Evolutionary conservation across 2,329 filamentous ascomycete genomes (phyloP), one percentile per base, ranked within the genome.

Genomic region (Diaporthe ilicicola): DNA sequence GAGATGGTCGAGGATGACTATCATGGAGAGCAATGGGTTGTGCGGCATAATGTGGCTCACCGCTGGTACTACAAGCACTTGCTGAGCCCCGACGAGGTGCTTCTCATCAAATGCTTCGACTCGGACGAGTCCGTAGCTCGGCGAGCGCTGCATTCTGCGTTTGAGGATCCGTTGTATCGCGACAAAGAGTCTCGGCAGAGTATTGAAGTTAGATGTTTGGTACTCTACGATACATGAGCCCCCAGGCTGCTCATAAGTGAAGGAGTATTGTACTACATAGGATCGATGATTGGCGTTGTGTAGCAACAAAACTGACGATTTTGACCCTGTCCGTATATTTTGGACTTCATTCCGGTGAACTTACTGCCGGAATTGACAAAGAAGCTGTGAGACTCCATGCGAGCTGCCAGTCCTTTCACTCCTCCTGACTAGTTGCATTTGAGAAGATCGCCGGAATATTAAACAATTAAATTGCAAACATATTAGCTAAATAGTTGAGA

Each of bases 31-130:
- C 50, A 66, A 19, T 70, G 61, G 61, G 55, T 66, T 9, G 69
- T 70, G 29, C 44, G 32, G 8, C 42, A 66, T 24, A 67, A 24
- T n/a, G 6, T 42, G n/a, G 53, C 17, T 32, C 69, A 70, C 7
- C 69, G 50, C 24, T 90, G 87, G 87, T 86, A 84, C 75, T 90
- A 87, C 77, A 82, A 86, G 71, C 82, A 81, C 61, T 82, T 81
- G 1, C 83, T 89, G 76, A 82, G 80, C 0, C 86, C 88, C 0
- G 81, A 85, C 3, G 84, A 91, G 79, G 86, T 88, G 2, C 81
- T 88, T 2, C 75, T 91, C 61, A 88, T 91, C 78, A 91, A 91
- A 78, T 90, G 87, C 75, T 91, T 87, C 76, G 89, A 91, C 77
- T 87, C 72, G 8, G 27, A 83, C 85, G 27, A 51, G 50, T 34